These are phyloP conservation scores for Cyberlindnera suaveolens DNA, from an alignment of 805 yeast genomes.

Conservation along the genomic window DNA sequence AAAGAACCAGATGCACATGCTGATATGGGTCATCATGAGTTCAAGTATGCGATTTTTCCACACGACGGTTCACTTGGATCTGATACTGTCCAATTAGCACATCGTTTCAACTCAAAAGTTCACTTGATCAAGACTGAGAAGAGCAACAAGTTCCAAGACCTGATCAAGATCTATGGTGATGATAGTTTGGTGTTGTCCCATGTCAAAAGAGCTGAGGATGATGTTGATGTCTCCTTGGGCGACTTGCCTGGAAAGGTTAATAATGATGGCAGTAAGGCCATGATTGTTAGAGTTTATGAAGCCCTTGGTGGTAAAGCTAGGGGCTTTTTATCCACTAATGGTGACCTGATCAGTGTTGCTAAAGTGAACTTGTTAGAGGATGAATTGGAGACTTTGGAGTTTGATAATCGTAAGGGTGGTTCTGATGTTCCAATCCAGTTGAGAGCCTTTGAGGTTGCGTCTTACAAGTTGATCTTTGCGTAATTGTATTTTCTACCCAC, in stretches of 20 bases:
- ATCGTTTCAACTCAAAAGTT: slow-evolving; percentile 64
- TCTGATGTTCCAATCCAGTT: slow-evolving; percentile 32
- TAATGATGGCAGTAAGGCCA: slow-evolving; percentile 41
- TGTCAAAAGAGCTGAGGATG: slow-evolving; percentile 86
- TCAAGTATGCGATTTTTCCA: slow-evolving; percentile 80
- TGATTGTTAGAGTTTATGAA: slow-evolving; percentile 77
- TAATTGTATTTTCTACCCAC: background rate
- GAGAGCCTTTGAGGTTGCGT: slow-evolving; percentile 74
- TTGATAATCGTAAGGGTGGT: background rate
- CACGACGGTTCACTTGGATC: slow-evolving; percentile 63
- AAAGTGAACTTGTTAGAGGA: slow-evolving; percentile 37
- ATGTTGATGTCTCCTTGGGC: slow-evolving; percentile 43
- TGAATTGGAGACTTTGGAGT: slow-evolving; percentile 25
- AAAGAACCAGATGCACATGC: slow-evolving; percentile 94
- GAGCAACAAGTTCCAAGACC: slow-evolving; percentile 19
- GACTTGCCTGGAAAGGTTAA: slow-evolving; percentile 36
- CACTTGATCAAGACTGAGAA: slow-evolving; percentile 11
- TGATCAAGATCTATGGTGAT: slow-evolving; percentile 40
- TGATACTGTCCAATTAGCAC: slow-evolving; percentile 66
- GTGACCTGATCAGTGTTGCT: slow-evolving; percentile 20
- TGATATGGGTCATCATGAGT: slow-evolving; percentile 83
- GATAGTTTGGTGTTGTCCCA: slow-evolving; percentile 60
- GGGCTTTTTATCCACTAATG: slow-evolving; percentile 44
- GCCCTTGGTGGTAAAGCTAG: slow-evolving; percentile 73
- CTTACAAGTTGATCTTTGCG: slow-evolving; percentile 28